Conservation (phyloP, 495 filamentous ascomycete genomes). For the Amniculicola lignicola region DNA sequence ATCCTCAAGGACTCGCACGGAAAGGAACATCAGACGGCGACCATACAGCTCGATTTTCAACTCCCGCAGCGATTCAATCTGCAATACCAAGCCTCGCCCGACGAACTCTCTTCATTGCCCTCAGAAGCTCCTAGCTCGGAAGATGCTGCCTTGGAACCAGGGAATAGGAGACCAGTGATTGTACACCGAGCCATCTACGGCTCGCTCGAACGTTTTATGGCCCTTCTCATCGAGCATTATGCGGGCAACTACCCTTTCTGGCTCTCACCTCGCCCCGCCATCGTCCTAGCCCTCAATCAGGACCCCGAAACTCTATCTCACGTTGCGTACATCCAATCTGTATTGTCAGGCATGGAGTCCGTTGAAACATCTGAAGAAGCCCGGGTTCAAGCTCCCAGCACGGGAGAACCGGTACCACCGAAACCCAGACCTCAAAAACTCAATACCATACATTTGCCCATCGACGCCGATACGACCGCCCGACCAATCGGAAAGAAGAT, state of each 20-base stretch:
- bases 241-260: conserved; percentile 85
- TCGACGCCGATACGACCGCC: conserved; percentile 69
- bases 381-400: neutral
- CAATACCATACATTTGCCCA: conserved; percentile 48
- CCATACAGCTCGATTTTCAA: conserved; percentile 92
- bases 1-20: conserved; percentile 77
- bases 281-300: conserved; percentile 73
- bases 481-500: conserved; percentile 67
- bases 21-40: conserved; percentile 88
- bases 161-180: conserved; percentile 69
- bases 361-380: neutral
- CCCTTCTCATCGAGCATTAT: conserved; percentile 81
- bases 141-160: conserved; percentile 41
- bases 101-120: conserved; percentile 53
- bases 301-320: conserved; percentile 56
- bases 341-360: conserved; percentile 38
- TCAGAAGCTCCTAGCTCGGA: conserved; percentile 43
- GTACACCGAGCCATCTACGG: conserved; percentile 88
- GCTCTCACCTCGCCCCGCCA: conserved; percentile 78
- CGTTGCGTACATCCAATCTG: conserved; percentile 52
- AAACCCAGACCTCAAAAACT: conserved; percentile 35
- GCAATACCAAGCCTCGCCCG: conserved; percentile 66
- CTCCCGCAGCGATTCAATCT: conserved; percentile 79
- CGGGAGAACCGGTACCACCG: conserved; percentile 26
- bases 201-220: conserved; percentile 82